Percentiles rank a stretch among this genome's conserved stretches.
Conservation (phyloP, 2,329 filamentous ascomycete genomes). For the Cercospora sp. region DNA sequence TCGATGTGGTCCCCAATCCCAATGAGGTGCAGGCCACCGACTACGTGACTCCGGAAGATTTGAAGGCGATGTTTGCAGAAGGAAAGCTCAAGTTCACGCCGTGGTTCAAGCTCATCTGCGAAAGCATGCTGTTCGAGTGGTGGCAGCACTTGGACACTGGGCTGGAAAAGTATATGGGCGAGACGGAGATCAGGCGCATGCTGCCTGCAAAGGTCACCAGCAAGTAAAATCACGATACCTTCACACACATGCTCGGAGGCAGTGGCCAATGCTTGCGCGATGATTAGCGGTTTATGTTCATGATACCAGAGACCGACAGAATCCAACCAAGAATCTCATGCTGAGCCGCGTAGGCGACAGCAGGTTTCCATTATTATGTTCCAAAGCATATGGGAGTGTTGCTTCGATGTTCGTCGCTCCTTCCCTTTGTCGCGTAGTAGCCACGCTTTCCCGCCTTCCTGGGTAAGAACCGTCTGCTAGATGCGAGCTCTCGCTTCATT, state of each 20-base stretch:
- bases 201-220: conserved; percentile 12
- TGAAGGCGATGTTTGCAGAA: conserved; percentile 84
- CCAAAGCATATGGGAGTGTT: not conserved
- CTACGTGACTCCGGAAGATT: conserved; percentile 79
- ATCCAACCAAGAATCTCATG: conserved; percentile 5
- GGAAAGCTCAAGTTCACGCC: conserved; percentile 84
- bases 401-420: not conserved
- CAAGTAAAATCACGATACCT: not conserved
- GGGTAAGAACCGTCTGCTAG: not conserved
- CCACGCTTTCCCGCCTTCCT: not conserved
- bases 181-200: conserved; percentile 88
- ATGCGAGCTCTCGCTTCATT: not conserved
- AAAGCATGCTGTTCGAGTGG: conserved; percentile 97
- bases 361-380: not conserved
- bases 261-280: not conserved
- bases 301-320: conserved; percentile 14
- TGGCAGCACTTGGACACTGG: conserved; percentile 82
- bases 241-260: not conserved
- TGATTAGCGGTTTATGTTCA: not conserved
- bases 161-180: conserved; percentile 81
- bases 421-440: not conserved
- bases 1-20: conserved; percentile 75
- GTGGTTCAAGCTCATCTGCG: conserved; percentile 99
- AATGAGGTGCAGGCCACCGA: conserved; percentile 87
- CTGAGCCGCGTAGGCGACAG: not conserved